A percentile compares a stretch with the other conserved stretches of the same genome.
phyloP scores from a whole-genome alignment of 495 filamentous ascomycete species.

The Neurospora sp. region DNA sequence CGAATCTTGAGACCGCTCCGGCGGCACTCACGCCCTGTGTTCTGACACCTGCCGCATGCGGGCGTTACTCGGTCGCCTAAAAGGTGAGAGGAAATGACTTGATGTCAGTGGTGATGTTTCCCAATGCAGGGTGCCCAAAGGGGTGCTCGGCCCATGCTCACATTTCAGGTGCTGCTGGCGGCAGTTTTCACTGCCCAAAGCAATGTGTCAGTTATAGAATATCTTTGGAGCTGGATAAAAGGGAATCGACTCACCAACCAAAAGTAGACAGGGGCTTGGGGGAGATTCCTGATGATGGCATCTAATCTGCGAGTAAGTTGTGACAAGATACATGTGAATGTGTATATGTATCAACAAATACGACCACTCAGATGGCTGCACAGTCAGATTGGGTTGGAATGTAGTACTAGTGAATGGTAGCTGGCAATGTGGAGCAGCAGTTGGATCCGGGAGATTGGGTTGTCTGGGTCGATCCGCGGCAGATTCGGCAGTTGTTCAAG shows the following conservation, averaged over 20 bases:
- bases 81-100: neutral
- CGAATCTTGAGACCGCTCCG: conserved; percentile 23
- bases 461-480: neutral
- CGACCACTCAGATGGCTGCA: neutral
- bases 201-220: conserved; percentile 2
- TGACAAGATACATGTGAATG: neutral
- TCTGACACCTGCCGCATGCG: conserved; percentile 29
- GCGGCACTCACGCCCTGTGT: conserved; percentile 11
- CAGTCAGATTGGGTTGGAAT: neutral
- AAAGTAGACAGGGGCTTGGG: conserved; percentile 11
- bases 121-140: neutral
- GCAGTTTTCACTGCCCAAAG: conserved; percentile 30
- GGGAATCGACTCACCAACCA: conserved; percentile 20
- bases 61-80: conserved; percentile 36
- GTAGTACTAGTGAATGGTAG: neutral
- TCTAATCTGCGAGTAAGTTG: neutral
- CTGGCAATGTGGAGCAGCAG: neutral
- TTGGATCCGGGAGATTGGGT: neutral
- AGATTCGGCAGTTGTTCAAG: neutral
- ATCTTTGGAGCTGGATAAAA: neutral
- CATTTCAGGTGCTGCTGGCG: conserved; percentile 39
- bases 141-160: conserved; percentile 11
- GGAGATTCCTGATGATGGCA: neutral
- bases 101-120: neutral
- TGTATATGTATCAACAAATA: neutral